A percentile compares a stretch with the other conserved stretches of the same genome.
These are phyloP conservation scores for Taxawa tesnikishii DNA, from an alignment of 2,329 filamentous ascomycete genomes.

Conservation along the genomic window DNA sequence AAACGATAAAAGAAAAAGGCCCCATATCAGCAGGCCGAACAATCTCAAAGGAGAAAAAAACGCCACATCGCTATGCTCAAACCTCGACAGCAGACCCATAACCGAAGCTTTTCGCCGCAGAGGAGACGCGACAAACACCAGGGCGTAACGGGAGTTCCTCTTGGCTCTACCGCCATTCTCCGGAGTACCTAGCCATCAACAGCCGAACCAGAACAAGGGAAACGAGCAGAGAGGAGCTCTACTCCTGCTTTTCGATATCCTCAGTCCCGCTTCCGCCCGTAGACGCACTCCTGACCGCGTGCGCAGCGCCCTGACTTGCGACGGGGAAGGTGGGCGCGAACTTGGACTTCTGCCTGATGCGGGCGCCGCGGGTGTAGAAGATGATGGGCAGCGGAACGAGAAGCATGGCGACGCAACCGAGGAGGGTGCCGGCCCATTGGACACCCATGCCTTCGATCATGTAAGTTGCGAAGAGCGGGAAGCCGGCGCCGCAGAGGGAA, in stretches of 20 bases:
- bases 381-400: conserved; percentile 31
- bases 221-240: no score
- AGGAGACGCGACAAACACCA: no score
- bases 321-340: conserved; percentile 25
- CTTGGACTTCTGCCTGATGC: conserved; percentile 28
- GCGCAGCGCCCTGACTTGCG: conserved; percentile 6
- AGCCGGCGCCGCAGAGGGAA: conserved; percentile 36
- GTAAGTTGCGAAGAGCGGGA: conserved; percentile 42
- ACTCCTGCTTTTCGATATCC: conserved; percentile 7
- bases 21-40: no score
- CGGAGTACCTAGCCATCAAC: no score
- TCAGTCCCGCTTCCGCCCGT: not conserved
- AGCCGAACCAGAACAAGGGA: no score
- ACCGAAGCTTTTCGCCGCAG: no score
- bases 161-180: no score
- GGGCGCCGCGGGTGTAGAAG: conserved; percentile 31
- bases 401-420: conserved; percentile 30
- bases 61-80: no score
- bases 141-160: no score
- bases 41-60: no score
- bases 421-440: conserved; percentile 31
- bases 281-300: conserved; percentile 1
- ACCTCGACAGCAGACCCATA: no score
- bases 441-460: conserved; percentile 42
- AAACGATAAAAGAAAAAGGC: no score